A percentile compares a stretch with the other conserved stretches of the same genome.
phyloP scores from a whole-genome alignment of 1,139 yeast genomes.

The Candida gigantensis region DNA sequence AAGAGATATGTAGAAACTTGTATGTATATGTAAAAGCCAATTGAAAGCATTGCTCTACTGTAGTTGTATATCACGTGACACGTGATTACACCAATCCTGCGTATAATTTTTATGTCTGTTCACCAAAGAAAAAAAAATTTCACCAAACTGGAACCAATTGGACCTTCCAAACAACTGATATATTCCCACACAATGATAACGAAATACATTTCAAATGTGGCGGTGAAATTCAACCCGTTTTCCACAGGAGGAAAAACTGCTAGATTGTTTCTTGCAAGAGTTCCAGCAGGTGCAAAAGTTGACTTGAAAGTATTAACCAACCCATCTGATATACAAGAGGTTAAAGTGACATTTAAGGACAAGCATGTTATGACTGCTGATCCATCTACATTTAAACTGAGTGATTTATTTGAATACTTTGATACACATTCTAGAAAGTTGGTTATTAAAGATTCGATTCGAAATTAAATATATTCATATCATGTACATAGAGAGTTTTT shows the following conservation, averaged over 20 bases:
- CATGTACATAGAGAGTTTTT: conserved; percentile 1
- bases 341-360: conserved; percentile 81
- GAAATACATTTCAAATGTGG: conserved; percentile 77
- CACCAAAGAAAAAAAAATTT: conserved; percentile 7
- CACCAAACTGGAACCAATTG: conserved; percentile 1
- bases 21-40: background rate
- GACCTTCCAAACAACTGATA: background rate
- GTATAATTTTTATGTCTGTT: too few species aligned
- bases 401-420: conserved; percentile 56
- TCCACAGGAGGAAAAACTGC: conserved; percentile 76
- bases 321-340: conserved; percentile 52
- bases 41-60: background rate
- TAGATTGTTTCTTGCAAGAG: conserved; percentile 73
- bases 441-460: conserved; percentile 64
- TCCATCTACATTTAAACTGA: conserved; percentile 55
- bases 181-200: conserved; percentile 62
- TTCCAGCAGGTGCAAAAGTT: conserved; percentile 69
- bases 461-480: conserved; percentile 20
- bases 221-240: conserved; percentile 78
- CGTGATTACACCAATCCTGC: too few species aligned
- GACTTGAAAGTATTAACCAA: conserved; percentile 56
- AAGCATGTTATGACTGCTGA: conserved; percentile 70
- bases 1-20: background rate
- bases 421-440: conserved; percentile 73
- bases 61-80: background rate